Evolutionary conservation across 805 yeast genomes (phyloP), one percentile per base, ranked within the genome.

Genomic region (Teunomyces barrocoloradensis): DNA sequence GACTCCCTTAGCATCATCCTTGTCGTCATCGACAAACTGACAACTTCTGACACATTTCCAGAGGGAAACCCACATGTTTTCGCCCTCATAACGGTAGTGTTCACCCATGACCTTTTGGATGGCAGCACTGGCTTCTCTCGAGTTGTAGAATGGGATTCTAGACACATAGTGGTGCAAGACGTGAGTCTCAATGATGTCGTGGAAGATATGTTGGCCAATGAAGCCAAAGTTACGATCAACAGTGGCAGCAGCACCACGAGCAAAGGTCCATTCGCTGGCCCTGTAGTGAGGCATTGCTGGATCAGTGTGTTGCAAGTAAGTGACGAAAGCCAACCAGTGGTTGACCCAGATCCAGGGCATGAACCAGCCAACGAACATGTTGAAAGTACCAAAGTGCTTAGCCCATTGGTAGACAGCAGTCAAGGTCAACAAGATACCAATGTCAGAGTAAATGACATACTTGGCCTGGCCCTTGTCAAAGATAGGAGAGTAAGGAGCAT

Each of bases 251-350:
- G 96, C 96, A 55, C 96, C 96, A 62, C 91, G 80, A 43, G 91
- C 90, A 64, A 86, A 87, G 57, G 78, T 87, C 96, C 96, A 88
- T 66, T 83, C 84, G 34, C 68, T 59, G 49, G 83, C 79, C 50
- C 81, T 84, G 71, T 88, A 88, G 67, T 88, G 96, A 27, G 96
- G 91, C 76, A 89, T 76, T 12, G 78, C 57, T 27, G 88, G 82
- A 65, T 86, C 92, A 13, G 94, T 79, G 71, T 88, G 96, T 68
- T 88, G 96, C 59, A 88, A 78, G 66, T 72, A 89, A 34, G 96
- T 88, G 65, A 88, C 86, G 68, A 86, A 86, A 39, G 89, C 95
- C 54, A 88, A 75, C 96, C 96, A 88, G 72, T 89, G 95, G 80
- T 88, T 88, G 54, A 85, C 89, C 69, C 84, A 84, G 45, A 86